Evolutionary conservation across 2,329 filamentous ascomycete genomes (phyloP), one percentile per base, ranked within the genome.

Genomic region (Emmonsiellopsis sp.): DNA sequence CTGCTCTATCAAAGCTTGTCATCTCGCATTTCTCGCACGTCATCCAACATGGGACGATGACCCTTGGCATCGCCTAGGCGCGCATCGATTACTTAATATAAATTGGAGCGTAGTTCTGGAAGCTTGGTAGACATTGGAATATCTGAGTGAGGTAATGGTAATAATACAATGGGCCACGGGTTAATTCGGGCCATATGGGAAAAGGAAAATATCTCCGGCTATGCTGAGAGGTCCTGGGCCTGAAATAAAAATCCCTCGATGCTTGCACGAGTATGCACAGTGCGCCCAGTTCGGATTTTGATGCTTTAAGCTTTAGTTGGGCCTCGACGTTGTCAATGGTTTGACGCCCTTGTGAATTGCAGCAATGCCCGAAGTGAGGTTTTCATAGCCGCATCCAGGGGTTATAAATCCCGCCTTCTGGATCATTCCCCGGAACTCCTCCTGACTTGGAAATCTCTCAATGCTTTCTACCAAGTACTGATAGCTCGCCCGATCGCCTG

Each of bases 391-490:
- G 51, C 82, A 73, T 1, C 87, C 90, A 1, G 87, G 89, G 43
- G 95, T 83, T 58, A 87, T 76, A 66, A 98, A 98, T 1, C 92
- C 92, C 2, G 89, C 92, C 57, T 68, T 66, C 58, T 70, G 67
- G 55, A 73, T 73, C 71, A 73, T 73, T 35, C 82, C 79, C 59
- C 85, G 80, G 66, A 95, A 98, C 60, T 89, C 83, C 51, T 83
- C 79, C 75, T 98, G 94, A 61, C 77, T 85, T 0, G 93, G 94
- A 68, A 97, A 97, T 47, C 81, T 78, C 73, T 96, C 91, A 70
- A 98, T 98, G 70, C 91, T 96, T 78, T 98, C 93, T 8, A 98
- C 93, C 8, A 98, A 78, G 72, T 98, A 98, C 77, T 98, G 93
- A 71, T 98, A 98, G 68, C 89, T 95, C 65, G 94, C 92, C 54